Base-by-base conservation (phyloP, 345 rosid species). In the Eucalyptus regnans region DNA sequence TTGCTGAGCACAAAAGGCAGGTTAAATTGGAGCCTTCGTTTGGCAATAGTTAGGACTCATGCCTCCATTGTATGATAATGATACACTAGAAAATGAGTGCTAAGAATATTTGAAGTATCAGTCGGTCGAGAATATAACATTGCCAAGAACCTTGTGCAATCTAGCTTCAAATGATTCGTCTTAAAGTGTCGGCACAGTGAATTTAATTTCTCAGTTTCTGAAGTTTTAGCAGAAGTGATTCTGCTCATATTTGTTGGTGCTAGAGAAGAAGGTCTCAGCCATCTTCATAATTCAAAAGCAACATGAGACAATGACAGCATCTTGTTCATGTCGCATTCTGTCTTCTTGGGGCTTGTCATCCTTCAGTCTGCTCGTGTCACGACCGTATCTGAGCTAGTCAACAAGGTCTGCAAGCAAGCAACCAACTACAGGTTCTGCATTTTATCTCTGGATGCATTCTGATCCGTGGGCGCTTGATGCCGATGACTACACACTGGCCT, bases 401-500 rank as follows among this genome's bases (percentile, higher is more conserved):
- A 60, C 31, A 60, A 60, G 60, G 88, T 92, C 58, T 92, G 94
- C 93, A 89, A 88, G 58, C 88, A 86, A 83, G 51, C 93, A 8
- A 87, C 50, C 9, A 64, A 89, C 81, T 89, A 90, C 79, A 10
- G 88, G 16, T 88, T 90, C 88, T 93, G 95, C 27, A 89, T 90
- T 18, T 48, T 86, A 51, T 87, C 93, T 54, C 92, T 94, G 17
- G 58, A 52, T 52, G 58, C 90, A 91, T 88, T 87, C 93, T 11
- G 93, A 94, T 87, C 79, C 88, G 1, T 90, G 93, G 6, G 86
- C 93, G 49, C 88, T 89, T 2, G 62, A 86, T 46, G 93, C 92
- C 5, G 92, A 92, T 86, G 44, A 86, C 54, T 89, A 89, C 89
- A 71, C 86, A 2, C 87, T 92, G 79, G 91, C 93, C 22, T 91